Evolutionary conservation across 2,329 filamentous ascomycete species (phyloP), one percentile per base, ranked within the genome.

Genomic region (Penicillium carneum): DNA sequence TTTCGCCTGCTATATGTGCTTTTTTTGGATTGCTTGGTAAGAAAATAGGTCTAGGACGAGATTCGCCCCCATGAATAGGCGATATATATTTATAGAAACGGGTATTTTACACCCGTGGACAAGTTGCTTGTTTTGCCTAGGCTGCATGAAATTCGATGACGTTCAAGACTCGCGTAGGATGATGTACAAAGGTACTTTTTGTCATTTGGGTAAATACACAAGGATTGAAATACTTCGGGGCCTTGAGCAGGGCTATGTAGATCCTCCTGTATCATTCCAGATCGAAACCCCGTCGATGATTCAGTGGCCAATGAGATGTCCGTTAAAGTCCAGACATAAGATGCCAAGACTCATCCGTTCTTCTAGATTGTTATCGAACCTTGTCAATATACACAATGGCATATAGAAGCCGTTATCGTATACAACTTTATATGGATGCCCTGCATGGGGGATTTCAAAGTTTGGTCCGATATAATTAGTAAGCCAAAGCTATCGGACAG

Each of bases 201-300:
- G 20, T 26, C 14, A 36, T 1, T 8, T 49, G 9, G 5, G 6
- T n/a, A 26, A 26, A n/a, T 26, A 10, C 14, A 8, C 11, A 10
- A 3, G 47, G 14, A 49, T 26, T 26, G 33, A 38, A 20, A 49
- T 20, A 14, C 31, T 36, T 49, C 5, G 16, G 3, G 20, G 2
- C 33, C 20, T 49, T 26, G 14, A 34, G 47, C 52, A 11, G 34
- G 8, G 38, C 23, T 9, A 56, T 59, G 56, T 59, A 53, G 56
- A 59, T 59, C 56, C 14, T 53, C 34, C 49, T 41, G 33, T 34
- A 54, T 59, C 49, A 54, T 59, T 41, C 46, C 48, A 54, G 48
- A 59, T 59, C 48, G 11, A 51, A 57, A 43, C 31, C 55, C 29
- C 48, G 41, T 46, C 20, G 23, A 52, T 46, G 29, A 53, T 45